These are phyloP conservation scores for Dictyostelium firmibasis DNA, from an alignment of 78 protist species.

Conservation along the genomic window DNA sequence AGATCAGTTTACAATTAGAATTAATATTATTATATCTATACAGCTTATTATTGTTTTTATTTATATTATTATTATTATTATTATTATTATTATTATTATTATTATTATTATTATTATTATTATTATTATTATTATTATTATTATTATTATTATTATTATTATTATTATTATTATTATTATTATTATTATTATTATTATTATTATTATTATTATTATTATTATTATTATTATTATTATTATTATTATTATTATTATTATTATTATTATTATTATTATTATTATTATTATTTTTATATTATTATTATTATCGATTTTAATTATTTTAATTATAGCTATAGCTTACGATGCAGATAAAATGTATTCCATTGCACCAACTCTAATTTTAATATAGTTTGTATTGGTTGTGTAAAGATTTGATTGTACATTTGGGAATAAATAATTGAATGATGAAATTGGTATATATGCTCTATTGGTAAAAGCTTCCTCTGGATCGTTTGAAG, in stretches of 20 bases:
- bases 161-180: not conserved
- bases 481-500: not conserved
- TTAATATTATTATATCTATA: not conserved
- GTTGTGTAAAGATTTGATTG: not conserved
- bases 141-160: conserved; percentile 3
- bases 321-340: not conserved
- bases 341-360: conserved; percentile 32
- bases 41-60: not conserved
- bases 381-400: conserved; percentile 17
- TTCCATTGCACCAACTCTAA: not conserved
- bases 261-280: conserved; percentile 3
- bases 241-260: conserved; percentile 3
- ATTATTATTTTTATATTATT: conserved; percentile 3
- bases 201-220: not conserved
- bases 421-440: not conserved
- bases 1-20: no score
- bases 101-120: conserved; percentile 3
- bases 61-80: not conserved
- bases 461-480: conserved; percentile 18
- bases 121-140: conserved; percentile 3
- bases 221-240: conserved; percentile 3
- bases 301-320: not conserved
- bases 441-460: not conserved
- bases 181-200: not conserved
- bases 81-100: conserved; percentile 3